Base-by-base conservation (phyloP, 1,139 yeast genomes). In the Hyphopichia pseudoburtonii region DNA sequence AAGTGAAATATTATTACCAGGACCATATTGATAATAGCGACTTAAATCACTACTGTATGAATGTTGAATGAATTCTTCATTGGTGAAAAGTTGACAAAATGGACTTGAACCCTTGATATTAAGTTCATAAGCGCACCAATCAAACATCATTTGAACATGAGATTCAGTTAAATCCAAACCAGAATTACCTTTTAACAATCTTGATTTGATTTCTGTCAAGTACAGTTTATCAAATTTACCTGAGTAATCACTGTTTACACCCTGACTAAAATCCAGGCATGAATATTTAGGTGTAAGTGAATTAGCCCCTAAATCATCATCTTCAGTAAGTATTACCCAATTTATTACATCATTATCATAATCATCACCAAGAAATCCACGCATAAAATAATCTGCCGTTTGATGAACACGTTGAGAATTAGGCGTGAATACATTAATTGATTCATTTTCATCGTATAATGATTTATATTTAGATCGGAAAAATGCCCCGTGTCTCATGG, bases 51-150 rank as follows among this genome's bases (percentile, higher is more conserved):
- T 52, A 18, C 51, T 43, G 52, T 75, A 74, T 16, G 73, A 66
- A 38, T 60, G 54, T 9, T 62, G 57, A 22, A 65, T 44, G 50
- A 63, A 65, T 38, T 76, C 78, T 23, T 67, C 69, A 34, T 57
- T 54, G 34, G 72, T 66, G 56, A 76, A 66, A 10, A 73, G 56
- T 21, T 62, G 58, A 47, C 80, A 70, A 36, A 74, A 62, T 6
- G 63, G 60, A 10, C 76, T 62, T 11, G 54, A 37, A 5, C 78
- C 80, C 14, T 56, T 54, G 17, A 65, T 70, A 44, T 71, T 70
- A 42, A 73, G 51, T 46, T 74, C 81, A 50, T 56, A 76, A 2
- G 76, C 76, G 51, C 79, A 74, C 57, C 69, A 60, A 37, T 57
- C 59, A 18, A 67, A 60, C 30, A 76, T 45, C 3, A 78, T 78